Evolutionary conservation across 805 yeast species (phyloP), one percentile per base, ranked within the genome.

Genomic region (Hanseniaspora occidentalis): DNA sequence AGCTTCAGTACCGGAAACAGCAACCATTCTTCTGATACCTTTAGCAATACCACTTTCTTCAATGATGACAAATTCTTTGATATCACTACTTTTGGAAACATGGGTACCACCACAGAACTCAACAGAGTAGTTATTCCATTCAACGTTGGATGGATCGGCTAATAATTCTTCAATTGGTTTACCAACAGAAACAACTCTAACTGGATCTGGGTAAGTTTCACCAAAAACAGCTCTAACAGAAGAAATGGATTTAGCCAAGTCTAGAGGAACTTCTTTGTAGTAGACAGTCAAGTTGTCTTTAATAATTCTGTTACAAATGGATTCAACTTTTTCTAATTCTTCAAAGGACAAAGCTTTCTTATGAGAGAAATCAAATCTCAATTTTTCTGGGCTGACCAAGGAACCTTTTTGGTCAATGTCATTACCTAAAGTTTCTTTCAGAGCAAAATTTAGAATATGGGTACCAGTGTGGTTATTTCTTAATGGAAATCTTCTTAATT

Each of bases 31-130:
- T 67, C 99, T 79, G 47, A 86, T 85, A 65, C 99, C 99, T 68
- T 92, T 92, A 45, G 98, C 97, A 61, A 92, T 92, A 64, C 98
- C 97, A 48, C 84, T 75, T 65, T 92, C 99, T 69, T 92, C 99
- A 47, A 81, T 68, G 41, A 92, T 73, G 26, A 92, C 84, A 48
- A 92, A 74, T 50, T 84, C 89, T 61, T 86, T 86, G 59, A 92
- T 92, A 45, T 89, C 97, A 45, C 89, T 82, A 16, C 97, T 89
- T 63, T 82, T 80, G 38, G 75, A 71, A 49, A 92, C 96, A 56
- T 92, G 99, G 10, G 98, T 92, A 65, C 99, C 99, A 66, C 99
- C 99, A 66, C 99, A 92, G 71, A 92, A 92, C 67, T 92, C 99
- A 49, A 92, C 71, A 1, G 96, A 84, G 55, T 73, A 69, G 33